Conservation (phyloP, 345 rosid species). For the Linum tenue region DNA sequence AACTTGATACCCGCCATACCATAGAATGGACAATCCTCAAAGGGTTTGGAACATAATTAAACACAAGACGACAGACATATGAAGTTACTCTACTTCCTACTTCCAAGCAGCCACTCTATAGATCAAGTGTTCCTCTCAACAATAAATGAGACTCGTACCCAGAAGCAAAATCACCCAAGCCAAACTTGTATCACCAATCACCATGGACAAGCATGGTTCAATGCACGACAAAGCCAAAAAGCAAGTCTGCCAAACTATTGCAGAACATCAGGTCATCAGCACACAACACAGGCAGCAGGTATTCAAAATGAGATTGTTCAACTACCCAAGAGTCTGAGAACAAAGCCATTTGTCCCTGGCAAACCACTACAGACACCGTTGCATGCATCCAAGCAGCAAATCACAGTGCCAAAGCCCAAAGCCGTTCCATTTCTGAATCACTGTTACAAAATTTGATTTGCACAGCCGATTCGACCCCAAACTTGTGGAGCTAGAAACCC, state of each 20-base stretch:
- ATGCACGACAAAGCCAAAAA: no score
- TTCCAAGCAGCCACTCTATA: no score
- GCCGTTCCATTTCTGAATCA: no score
- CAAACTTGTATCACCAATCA: no score
- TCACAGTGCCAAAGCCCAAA: background rate
- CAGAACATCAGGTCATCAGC: background rate
- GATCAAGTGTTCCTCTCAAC: no score
- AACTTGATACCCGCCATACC: background rate
- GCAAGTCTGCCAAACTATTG: background rate
- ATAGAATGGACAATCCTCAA: constrained; percentile 6
- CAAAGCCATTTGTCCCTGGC: background rate
- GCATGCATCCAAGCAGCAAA: background rate
- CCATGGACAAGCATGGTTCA: no score
- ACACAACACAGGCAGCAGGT: no score
- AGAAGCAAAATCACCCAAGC: no score
- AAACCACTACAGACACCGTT: no score
- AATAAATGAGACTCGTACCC: no score
- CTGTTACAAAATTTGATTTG: background rate
- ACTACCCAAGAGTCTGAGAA: background rate
- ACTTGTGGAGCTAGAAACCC: no score
- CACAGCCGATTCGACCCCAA: background rate
- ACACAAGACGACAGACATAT: background rate
- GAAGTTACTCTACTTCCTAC: no score
- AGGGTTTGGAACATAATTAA: background rate
- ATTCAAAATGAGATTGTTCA: background rate